Conservation (phyloP, 306 rosid genomes). For the Benincasa hispida region DNA sequence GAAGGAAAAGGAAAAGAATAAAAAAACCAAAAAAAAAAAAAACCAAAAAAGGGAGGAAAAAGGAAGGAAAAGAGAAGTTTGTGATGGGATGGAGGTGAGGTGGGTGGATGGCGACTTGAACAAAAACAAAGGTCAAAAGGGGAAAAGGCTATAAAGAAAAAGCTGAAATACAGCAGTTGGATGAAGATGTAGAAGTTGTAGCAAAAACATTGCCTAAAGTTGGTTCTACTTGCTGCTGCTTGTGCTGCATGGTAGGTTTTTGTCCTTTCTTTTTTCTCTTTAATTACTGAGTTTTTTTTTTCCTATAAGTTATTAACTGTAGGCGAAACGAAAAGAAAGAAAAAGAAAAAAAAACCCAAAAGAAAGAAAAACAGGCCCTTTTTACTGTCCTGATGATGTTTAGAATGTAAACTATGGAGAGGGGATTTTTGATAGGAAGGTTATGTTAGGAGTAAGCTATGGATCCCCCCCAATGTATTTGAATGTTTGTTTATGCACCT, state of each 20-base stretch:
- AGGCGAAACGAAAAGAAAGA: slow-evolving; percentile 9
- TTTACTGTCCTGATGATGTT: slow-evolving; percentile 43
- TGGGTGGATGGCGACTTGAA: not conserved
- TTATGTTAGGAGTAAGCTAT: slow-evolving; percentile 10
- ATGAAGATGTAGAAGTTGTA: not conserved
- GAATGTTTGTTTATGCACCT: not conserved
- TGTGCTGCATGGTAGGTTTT: slow-evolving; percentile 20
- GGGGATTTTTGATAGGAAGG: slow-evolving; percentile 21
- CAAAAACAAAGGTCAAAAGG: slow-evolving; percentile 1
- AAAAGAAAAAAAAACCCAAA: not conserved
- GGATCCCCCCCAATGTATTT: slow-evolving; percentile 6
- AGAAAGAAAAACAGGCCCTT: slow-evolving; percentile 29
- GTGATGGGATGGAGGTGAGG: not conserved
- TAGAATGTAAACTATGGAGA: slow-evolving; percentile 18
- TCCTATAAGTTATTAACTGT: slow-evolving; percentile 15
- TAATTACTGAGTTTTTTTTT: not conserved
- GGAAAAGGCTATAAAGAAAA: not conserved
- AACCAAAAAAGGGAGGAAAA: not conserved
- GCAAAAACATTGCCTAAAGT: not conserved
- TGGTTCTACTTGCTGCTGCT: not conserved
- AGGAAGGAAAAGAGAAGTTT: not conserved
- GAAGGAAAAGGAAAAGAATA: not conserved
- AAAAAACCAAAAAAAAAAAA: not conserved
- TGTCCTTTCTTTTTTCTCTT: slow-evolving; percentile 1
- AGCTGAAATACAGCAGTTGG: not conserved